These are phyloP conservation scores for Herpetospermum pedunculosum DNA, from an alignment of 306 rosid species.

Conservation along the genomic window DNA sequence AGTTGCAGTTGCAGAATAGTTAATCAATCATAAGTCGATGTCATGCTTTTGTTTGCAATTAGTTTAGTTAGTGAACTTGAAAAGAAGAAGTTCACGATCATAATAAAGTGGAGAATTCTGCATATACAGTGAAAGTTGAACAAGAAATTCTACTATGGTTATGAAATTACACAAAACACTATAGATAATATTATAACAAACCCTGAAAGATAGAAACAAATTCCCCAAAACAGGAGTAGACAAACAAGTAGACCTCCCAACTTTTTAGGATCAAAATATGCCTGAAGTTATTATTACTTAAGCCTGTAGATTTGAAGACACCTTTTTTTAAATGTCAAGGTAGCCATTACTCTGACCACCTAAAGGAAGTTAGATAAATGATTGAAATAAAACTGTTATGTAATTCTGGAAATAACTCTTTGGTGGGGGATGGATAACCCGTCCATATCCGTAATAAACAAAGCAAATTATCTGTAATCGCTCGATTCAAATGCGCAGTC, in stretches of 20 bases:
- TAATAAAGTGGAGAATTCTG: background rate
- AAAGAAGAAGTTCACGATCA: background rate
- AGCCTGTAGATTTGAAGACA: background rate
- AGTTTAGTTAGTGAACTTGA: background rate
- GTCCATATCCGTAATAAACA: too few relatives aligned
- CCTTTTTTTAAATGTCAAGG: background rate
- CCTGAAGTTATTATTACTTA: background rate
- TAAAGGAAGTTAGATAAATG: background rate
- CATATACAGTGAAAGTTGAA: background rate
- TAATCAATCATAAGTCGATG: background rate
- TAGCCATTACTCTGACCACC: background rate
- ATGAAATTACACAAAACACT: background rate
- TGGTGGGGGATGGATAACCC: background rate
- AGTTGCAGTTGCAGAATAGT: background rate
- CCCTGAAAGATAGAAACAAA: background rate
- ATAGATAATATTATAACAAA: background rate
- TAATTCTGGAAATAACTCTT: background rate
- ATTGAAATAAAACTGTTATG: background rate
- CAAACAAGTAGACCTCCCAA: background rate
- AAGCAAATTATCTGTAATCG: too few relatives aligned
- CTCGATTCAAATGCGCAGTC: too few relatives aligned
- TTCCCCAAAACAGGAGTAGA: background rate
- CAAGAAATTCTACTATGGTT: background rate
- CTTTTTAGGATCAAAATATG: background rate
- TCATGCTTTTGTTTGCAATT: background rate